These are phyloP conservation scores for Alternaria arborescens DNA, from an alignment of 2,329 filamentous ascomycete genomes.

Conservation along the genomic window DNA sequence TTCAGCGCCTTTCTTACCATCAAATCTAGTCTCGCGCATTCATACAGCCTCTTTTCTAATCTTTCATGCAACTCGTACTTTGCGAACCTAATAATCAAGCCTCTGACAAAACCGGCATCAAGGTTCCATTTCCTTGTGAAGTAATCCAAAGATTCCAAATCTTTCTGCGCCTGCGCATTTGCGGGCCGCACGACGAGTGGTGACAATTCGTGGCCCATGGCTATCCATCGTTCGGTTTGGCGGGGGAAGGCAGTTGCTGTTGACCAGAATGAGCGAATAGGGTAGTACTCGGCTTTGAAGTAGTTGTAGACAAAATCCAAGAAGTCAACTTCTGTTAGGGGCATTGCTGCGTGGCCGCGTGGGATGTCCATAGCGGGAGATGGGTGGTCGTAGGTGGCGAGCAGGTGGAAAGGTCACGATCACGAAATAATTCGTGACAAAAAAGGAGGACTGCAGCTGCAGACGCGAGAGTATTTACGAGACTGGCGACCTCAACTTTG, in stretches of 20 bases:
- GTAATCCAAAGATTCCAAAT: conserved; percentile 46
- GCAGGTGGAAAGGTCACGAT: conserved; percentile 5
- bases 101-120: conserved; percentile 43
- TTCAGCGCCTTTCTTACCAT: conserved; percentile 51
- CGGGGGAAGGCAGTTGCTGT: conserved; percentile 47
- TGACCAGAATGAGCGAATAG: conserved; percentile 48
- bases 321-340: conserved; percentile 45
- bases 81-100: conserved; percentile 45
- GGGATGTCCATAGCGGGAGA: conserved; percentile 44
- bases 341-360: conserved; percentile 39
- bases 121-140: conserved; percentile 44
- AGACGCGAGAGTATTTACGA: background rate
- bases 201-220: conserved; percentile 46
- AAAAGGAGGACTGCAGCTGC: background rate
- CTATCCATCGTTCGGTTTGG: conserved; percentile 41
- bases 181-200: conserved; percentile 43
- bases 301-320: conserved; percentile 50
- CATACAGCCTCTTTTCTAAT: conserved; percentile 49
- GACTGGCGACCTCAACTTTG: background rate
- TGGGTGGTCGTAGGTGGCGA: conserved; percentile 16
- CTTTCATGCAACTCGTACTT: conserved; percentile 48
- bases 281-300: conserved; percentile 50
- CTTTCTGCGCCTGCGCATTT: conserved; percentile 49
- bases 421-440: background rate
- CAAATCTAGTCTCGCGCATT: conserved; percentile 43